phyloP scores from a whole-genome alignment of 2,329 filamentous ascomycete genomes.

The Periconia sp. region DNA sequence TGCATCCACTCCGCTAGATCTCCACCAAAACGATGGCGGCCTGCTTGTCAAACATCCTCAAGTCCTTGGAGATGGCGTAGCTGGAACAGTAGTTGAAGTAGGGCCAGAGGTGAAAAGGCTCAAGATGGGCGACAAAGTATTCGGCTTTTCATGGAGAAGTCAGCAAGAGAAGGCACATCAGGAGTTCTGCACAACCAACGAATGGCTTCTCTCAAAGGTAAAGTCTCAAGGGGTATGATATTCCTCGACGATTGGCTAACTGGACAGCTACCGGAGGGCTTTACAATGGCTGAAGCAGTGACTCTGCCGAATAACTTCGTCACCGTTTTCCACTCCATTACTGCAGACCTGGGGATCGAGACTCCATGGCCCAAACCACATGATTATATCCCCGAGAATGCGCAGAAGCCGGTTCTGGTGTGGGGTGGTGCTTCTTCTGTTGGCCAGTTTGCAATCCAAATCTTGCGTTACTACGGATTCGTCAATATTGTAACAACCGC shows the following conservation, averaged over 20 bases:
- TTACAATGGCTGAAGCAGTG: constrained; percentile 55
- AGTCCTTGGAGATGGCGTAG: constrained; percentile 58
- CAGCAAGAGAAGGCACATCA: constrained; percentile 61
- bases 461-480: constrained; percentile 49
- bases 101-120: constrained; percentile 55
- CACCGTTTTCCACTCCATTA: constrained; percentile 64
- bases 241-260: neutral
- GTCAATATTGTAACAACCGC: constrained; percentile 48
- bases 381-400: constrained; percentile 41
- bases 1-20: constrained; percentile 65
- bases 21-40: constrained; percentile 67
- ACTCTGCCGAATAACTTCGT: constrained; percentile 64
- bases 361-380: constrained; percentile 64
- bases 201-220: constrained; percentile 50
- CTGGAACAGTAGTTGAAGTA: constrained; percentile 60
- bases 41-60: constrained; percentile 59
- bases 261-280: constrained; percentile 47
- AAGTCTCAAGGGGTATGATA: neutral
- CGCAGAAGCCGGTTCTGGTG: constrained; percentile 45
- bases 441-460: constrained; percentile 52
- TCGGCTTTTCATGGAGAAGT: constrained; percentile 60
- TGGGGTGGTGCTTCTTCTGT: constrained; percentile 54
- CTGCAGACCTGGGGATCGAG: constrained; percentile 58
- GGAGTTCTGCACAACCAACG: constrained; percentile 60
- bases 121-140: constrained; percentile 61